Evolutionary conservation across 1,139 yeast species (phyloP), one percentile per base, ranked within the genome.

Genomic region (Maudiozyma humilis): DNA sequence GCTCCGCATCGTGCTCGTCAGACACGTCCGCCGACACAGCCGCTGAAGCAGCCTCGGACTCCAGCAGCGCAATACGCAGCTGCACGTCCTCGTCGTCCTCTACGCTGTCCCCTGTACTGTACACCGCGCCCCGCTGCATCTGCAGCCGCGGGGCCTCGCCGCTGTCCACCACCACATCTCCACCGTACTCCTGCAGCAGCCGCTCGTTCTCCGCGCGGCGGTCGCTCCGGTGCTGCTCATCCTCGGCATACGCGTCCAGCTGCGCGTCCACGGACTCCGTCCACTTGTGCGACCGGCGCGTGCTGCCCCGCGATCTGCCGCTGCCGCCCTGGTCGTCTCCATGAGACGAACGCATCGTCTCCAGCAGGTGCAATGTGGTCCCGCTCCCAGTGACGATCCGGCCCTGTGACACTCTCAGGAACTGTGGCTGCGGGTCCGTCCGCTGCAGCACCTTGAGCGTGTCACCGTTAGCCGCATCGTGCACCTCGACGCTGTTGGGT

Each of bases 401-500:
- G 14, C 62, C 64, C 40, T 62, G 60, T 2, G 64, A 59, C 29
- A 62, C 49, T 18, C 52, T 52, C 20, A 62, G 42, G 45, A 57
- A 57, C 31, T 57, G 57, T n/a, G 65, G 64, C 33, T 42, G 46
- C 33, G 55, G 52, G 39, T 62, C 63, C 8, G 59, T 54, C 39
- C 59, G 55, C 34, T 55, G 55, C 15, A 59, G 52, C 15, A 56
- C 59, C 38, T 61, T 54, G 6, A 62, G 50, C 32, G 66, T 60
- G 13, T 59, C 57, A 36, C 71, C 71, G 35, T 63, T 65, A 25
- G 78, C 68, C 0, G 77, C 70, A 56, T 86, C 85, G 59, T 77
- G 77, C 19, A 83, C 65, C 41, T 79, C 75, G 4, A 79, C 72
- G 48, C 69, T 70, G 16, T 91, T 91, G 51, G 79, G 73, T 52